Evolutionary conservation across 345 rosid species (phyloP).

Genomic region (Salix arbutifolia): DNA sequence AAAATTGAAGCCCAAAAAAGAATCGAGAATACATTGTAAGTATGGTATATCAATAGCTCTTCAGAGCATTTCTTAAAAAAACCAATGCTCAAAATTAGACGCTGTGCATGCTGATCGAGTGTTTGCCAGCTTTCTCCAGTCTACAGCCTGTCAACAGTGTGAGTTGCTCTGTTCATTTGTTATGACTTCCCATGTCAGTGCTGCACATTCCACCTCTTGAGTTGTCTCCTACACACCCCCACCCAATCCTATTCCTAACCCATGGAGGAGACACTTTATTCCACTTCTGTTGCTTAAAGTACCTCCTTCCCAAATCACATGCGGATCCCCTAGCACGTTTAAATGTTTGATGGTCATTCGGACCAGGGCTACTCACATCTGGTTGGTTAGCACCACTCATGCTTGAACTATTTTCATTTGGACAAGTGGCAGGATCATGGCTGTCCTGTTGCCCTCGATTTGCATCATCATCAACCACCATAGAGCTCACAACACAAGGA

Average conservation of each 20-base stretch:
- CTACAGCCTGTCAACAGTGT: constrained; percentile 36
- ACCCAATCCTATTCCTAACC: constrained; percentile 45
- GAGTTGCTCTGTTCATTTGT: constrained; percentile 35
- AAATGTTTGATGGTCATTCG: constrained; percentile 24
- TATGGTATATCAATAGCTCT: constrained; percentile 31
- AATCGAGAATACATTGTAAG: constrained; percentile 48
- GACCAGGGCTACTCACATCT: constrained; percentile 29
- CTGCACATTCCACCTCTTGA: constrained; percentile 26
- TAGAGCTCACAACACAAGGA: constrained; percentile 23
- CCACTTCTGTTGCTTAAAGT: constrained; percentile 79
- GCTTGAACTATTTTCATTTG: constrained; percentile 35
- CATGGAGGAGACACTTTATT: constrained; percentile 51
- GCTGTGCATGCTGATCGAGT: constrained; percentile 35
- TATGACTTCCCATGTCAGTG: constrained; percentile 25
- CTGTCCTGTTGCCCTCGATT: constrained; percentile 16
- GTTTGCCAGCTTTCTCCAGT: constrained; percentile 39
- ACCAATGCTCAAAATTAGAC: constrained; percentile 43
- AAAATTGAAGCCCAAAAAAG: constrained; percentile 33
- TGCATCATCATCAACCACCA: constrained; percentile 9
- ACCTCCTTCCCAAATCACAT: constrained; percentile 61
- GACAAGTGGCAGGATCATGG: constrained; percentile 16
- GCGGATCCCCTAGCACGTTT: constrained; percentile 53
- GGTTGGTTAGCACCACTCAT: constrained; percentile 25
- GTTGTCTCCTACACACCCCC: constrained; percentile 32
- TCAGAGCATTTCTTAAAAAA: constrained; percentile 33